Base-by-base conservation (phyloP, 2,329 filamentous ascomycete genomes). In the Purpureocillium takamizusanense region DNA sequence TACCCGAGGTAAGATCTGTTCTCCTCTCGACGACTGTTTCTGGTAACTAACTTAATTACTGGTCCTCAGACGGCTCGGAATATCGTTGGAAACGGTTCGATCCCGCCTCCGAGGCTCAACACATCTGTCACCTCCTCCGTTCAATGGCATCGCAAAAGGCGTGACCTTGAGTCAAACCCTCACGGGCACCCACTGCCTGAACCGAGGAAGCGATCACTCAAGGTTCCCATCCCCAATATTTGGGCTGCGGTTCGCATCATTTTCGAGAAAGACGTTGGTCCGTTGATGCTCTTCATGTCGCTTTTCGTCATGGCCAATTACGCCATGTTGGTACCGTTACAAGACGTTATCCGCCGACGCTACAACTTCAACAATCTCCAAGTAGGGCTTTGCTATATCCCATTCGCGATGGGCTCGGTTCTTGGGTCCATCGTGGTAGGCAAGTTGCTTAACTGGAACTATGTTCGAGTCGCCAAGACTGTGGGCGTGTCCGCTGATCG, bases 391-490 rank as follows among this genome's bases (percentile, higher is more conserved):
- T 59, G 55, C 50, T 65, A 59, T 45, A 53, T 65, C 8, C 62
- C 65, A 7, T 60, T 60, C 41, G 56, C 58, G 3, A 42, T 49
- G 7, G 65, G 63, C 3, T 59, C 58, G 21, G 52, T 62, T 13
- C n/a, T 60, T 2, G 59, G 62, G 4, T 51, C 59, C 2, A 35
- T 59, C 13, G 44, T 55, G 1, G 54, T 59, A 1, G 74, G 79
- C 11, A 63, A 64, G 31, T 47, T 80, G 4, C 61, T 82, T 7
- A 77, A 84, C 54, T 72, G 68, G 62, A 78, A 80, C 51, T 84
- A 77, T 49, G 61, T 65, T 0, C 68, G 75, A 9, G 62, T 74
- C 31, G 74, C 76, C 2, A 52, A 52, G 7, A 60, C 59, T 6
- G 54, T 73, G 1, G 69, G 70, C 14, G 59, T 79, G 21, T 48